These are phyloP conservation scores for Kokia cookei DNA, from an alignment of 441 rosid species.

Conservation along the genomic window DNA sequence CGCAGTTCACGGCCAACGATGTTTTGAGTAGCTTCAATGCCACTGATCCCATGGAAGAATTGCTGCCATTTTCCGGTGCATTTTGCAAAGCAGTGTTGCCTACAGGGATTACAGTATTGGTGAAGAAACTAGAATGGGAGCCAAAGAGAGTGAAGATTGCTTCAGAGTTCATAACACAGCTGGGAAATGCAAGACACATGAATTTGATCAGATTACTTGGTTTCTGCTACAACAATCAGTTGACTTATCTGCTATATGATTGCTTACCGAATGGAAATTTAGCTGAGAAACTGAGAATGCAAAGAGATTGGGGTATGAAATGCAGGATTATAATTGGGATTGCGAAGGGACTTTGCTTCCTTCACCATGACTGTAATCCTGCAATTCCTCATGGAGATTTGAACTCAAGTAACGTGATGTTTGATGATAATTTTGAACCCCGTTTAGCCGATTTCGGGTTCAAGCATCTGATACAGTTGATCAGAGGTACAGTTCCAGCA, in stretches of 20 bases:
- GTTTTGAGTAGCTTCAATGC: slow-evolving; percentile 60
- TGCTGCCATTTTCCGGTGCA: slow-evolving; percentile 29
- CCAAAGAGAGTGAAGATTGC: slow-evolving; percentile 34
- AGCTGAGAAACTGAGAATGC: slow-evolving; percentile 48
- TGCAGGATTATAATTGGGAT: slow-evolving; percentile 54
- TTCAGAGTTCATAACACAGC: slow-evolving; percentile 36
- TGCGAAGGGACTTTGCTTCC: slow-evolving; percentile 79
- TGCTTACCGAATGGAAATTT: slow-evolving; percentile 68
- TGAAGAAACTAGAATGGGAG: slow-evolving; percentile 56
- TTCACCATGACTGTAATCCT: slow-evolving; percentile 90
- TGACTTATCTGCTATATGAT: slow-evolving; percentile 70
- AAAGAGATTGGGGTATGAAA: slow-evolving; percentile 67
- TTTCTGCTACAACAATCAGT: slow-evolving; percentile 67
- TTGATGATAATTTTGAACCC: slow-evolving; percentile 76
- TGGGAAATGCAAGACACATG: slow-evolving; percentile 80
- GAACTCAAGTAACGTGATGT: slow-evolving; percentile 54
- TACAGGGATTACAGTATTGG: slow-evolving; percentile 77
- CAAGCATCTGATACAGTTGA: slow-evolving; percentile 43
- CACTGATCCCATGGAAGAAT: slow-evolving; percentile 34
- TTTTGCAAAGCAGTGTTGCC: slow-evolving; percentile 71
- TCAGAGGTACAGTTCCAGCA: slow-evolving; percentile 32
- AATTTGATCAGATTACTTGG: slow-evolving; percentile 85
- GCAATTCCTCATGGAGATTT: slow-evolving; percentile 87
- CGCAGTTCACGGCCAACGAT: slow-evolving; percentile 70
- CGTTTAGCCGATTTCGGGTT: slow-evolving; percentile 70